Conservation (phyloP, 192 early-diverging fungal genomes). For the Chytriomyces confervae region DNA sequence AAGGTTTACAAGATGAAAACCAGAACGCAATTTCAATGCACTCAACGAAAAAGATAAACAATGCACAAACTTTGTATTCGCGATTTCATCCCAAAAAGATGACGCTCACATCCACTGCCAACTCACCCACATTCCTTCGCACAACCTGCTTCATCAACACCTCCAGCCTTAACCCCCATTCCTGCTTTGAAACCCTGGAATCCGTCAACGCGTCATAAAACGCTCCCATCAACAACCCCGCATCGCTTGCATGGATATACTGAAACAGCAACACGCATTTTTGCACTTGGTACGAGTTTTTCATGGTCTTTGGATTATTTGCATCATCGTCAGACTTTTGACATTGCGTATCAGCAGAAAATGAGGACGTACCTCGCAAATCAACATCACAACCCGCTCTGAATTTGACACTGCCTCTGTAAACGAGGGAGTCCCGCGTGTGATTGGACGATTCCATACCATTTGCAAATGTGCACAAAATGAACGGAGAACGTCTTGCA, state of each 20-base stretch:
- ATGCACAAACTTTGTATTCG: no score
- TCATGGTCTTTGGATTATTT: no score
- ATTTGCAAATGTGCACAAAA: not conserved
- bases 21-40: no score
- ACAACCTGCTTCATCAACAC: not conserved
- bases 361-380: not conserved
- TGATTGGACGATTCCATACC: not conserved
- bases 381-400: not conserved
- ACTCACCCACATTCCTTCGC: no score
- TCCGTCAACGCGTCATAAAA: slow-evolving; percentile 1
- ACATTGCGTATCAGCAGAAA: no score
- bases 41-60: no score
- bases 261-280: not conserved
- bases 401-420: not conserved
- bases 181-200: not conserved
- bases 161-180: not conserved
- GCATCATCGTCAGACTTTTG: no score
- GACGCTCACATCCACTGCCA: no score
- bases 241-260: not conserved
- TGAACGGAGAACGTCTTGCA: not conserved
- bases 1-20: no score
- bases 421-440: not conserved
- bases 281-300: not conserved
- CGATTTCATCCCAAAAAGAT: no score
- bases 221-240: not conserved